Conservation (phyloP, 169 alveolate genomes). For the Plasmodium relictum region DNA sequence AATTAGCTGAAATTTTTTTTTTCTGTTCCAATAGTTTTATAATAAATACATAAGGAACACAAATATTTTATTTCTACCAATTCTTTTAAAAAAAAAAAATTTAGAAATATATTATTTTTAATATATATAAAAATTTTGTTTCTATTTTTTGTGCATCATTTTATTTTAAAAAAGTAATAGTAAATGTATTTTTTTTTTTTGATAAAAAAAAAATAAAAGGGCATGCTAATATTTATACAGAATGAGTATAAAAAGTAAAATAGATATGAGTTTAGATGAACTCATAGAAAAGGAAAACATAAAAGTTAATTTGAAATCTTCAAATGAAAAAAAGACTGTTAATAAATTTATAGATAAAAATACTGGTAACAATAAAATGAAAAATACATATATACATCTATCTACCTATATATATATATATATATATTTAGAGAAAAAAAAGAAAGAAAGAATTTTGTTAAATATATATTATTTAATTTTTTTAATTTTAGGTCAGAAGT, state of each 20-base stretch:
- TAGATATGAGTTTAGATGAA: conserved; percentile 74
- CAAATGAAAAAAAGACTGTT: conserved; percentile 38
- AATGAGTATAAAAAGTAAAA: conserved; percentile 67
- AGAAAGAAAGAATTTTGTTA: not conserved
- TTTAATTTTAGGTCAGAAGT: conserved; percentile 34
- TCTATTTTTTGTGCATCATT: no score
- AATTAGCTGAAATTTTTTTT: not conserved
- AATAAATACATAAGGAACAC: no score
- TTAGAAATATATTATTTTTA: no score
- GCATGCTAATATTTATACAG: conserved; percentile 29
- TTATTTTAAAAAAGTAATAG: no score
- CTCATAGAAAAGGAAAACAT: conserved; percentile 74
- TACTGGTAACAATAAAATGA: conserved; percentile 24
- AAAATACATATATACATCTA: not conserved
- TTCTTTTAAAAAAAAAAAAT: no score
- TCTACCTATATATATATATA: no score
- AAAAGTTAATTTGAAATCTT: conserved; percentile 23
- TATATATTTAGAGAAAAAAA: not conserved
- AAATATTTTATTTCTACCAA: no score
- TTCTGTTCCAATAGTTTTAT: no score
- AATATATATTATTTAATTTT: not conserved
- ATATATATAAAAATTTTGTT: no score
- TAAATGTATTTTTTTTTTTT: conserved; percentile 8
- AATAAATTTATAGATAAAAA: conserved; percentile 56
- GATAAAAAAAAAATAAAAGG: conserved; percentile 14